A percentile compares a stretch with the other conserved stretches of the same genome.
These are phyloP conservation scores for Apiospora kogelbergensis DNA, from an alignment of 2,329 filamentous ascomycete species.

Conservation along the genomic window DNA sequence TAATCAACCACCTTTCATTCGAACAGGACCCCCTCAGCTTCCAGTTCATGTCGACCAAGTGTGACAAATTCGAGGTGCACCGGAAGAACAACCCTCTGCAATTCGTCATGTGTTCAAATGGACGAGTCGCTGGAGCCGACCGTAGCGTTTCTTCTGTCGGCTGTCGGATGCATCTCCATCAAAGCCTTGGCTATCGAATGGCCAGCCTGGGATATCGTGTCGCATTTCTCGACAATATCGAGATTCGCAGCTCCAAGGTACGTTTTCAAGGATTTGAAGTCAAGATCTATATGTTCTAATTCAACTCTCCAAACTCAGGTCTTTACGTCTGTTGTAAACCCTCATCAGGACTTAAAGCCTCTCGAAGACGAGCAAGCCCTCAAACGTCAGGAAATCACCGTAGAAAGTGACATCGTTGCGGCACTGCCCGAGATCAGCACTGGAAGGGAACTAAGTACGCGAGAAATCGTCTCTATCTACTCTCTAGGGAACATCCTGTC, in stretches of 20 bases:
- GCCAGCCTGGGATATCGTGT: constrained; percentile 58
- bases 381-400: not conserved
- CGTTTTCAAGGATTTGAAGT: not conserved
- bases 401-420: not conserved
- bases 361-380: not conserved
- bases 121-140: constrained; percentile 26
- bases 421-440: not conserved
- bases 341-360: not conserved
- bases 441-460: not conserved
- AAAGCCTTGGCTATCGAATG: constrained; percentile 55
- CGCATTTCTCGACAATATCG: constrained; percentile 62
- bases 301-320: constrained; percentile 9
- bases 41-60: constrained; percentile 47
- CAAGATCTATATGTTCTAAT: constrained; percentile 4
- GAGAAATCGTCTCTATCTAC: not conserved
- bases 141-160: not conserved
- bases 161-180: constrained; percentile 20
- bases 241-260: constrained; percentile 65
- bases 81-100: constrained; percentile 55
- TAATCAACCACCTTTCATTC: constrained; percentile 61
- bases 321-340: constrained; percentile 13
- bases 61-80: constrained; percentile 54
- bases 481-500: not conserved
- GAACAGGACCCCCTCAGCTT: constrained; percentile 27
- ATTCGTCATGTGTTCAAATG: constrained; percentile 71